These are phyloP conservation scores for Sphagnum tenellum DNA, from an alignment of 225 moss, liverwort and hornwort species.

Conservation along the genomic window DNA sequence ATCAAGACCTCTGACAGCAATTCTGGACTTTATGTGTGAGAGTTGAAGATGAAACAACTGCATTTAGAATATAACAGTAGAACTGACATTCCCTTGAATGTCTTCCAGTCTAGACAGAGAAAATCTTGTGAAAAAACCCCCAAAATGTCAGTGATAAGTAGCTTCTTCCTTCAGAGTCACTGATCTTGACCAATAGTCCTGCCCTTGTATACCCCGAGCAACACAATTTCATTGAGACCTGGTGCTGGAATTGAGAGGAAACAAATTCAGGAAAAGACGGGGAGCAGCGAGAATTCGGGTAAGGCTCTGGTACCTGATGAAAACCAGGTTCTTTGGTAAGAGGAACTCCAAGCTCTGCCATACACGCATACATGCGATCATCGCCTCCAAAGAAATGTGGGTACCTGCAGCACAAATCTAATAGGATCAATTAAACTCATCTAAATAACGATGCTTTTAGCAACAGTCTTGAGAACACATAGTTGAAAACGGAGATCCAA, in stretches of 20 bases:
- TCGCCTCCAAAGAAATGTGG: conserved; percentile 44
- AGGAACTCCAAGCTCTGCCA: conserved; percentile 53
- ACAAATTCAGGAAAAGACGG: background rate
- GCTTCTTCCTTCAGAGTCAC: too few relatives aligned
- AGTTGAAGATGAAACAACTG: too few relatives aligned
- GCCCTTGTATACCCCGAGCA: background rate
- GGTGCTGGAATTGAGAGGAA: background rate
- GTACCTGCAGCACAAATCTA: conserved; percentile 15
- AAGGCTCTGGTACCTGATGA: conserved; percentile 22
- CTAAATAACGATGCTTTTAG: too few relatives aligned
- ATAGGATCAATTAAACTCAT: too few relatives aligned
- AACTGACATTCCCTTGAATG: background rate
- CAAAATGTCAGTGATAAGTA: background rate
- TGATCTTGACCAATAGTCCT: too few relatives aligned
- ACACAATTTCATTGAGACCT: background rate
- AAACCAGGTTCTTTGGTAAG: conserved; percentile 47
- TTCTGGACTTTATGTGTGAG: background rate
- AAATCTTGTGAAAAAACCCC: background rate
- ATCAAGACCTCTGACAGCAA: background rate
- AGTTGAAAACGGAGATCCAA: too few relatives aligned
- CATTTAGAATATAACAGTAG: too few relatives aligned
- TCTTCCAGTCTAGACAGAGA: background rate
- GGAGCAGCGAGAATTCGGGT: background rate
- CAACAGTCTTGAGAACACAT: too few relatives aligned
- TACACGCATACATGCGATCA: conserved; percentile 52